Evolutionary conservation across 2,329 filamentous ascomycete genomes (phyloP), one percentile per base, ranked within the genome.

Genomic region (Colletotrichum sp.): DNA sequence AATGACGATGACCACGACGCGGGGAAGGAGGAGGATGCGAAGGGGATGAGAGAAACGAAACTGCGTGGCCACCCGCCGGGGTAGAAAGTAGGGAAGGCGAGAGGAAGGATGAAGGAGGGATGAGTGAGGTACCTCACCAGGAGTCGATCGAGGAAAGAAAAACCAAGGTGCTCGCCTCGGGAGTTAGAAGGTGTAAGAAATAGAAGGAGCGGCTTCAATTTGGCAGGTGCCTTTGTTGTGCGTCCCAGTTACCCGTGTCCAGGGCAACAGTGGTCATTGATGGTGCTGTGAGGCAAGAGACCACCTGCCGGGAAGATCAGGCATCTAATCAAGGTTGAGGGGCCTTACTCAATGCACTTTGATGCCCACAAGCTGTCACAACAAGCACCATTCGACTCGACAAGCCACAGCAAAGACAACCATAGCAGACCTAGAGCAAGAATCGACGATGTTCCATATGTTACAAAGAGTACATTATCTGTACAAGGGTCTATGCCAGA

Each of bases 381-480:
- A 7, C 1, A 52, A 21, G 18, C 43, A 6, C 21, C 38, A 68
- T 0, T 28, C 16, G 1, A 68, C 55, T 28, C 16, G 1, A 68
- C 55, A 32, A 32, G 13, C 13, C 67, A 8, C n/a, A 30, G 26
- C 43, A 52, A 13, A 43, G 2, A 36, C 5, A 7, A n/a, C 8
- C 4, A 28, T 61, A 6, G 13, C 32, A 18, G 15, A 28, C 18
- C 21, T 24, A 57, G 71, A 71, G 66, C 61, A 71, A 70, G 72
- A 75, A 74, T 67, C 72, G 61, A 61, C 67, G 60, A 71, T 76
- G 38, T 73, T 69, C 63, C 70, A 64, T 77, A 76, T 78, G 72
- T 73, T 78, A 78, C 75, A 78, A 67, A 64, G 69, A 73, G 77
- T 78, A 77, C 77, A 78, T 66, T 78, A 77, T 75, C 75, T 77